Evolutionary conservation across 164 flowering plant genomes (phyloP).

Genomic region (Vitis amurensis): DNA sequence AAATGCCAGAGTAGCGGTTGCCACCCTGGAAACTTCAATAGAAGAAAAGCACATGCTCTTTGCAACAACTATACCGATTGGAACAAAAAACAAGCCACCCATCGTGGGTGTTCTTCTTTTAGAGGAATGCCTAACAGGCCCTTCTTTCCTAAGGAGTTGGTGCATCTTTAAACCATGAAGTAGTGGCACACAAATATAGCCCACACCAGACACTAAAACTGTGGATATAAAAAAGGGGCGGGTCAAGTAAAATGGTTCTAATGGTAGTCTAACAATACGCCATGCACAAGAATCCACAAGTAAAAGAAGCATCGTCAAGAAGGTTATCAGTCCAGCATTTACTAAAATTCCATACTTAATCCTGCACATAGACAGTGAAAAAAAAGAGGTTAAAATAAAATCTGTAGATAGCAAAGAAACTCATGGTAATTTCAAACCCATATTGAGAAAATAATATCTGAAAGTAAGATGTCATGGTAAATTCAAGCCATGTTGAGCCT

Average conservation of each 20-base stretch:
- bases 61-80: conserved; percentile 75
- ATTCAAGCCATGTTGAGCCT: too few relatives aligned
- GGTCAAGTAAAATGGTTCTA: conserved; percentile 61
- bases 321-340: conserved; percentile 60
- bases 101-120: conserved; percentile 75
- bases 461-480: too few relatives aligned
- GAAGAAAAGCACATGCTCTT: conserved; percentile 61
- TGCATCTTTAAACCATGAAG: conserved; percentile 47
- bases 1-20: conserved; percentile 63
- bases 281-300: conserved; percentile 83
- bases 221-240: conserved; percentile 71
- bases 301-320: conserved; percentile 50
- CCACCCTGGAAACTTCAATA: conserved; percentile 65
- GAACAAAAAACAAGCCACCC: conserved; percentile 89
- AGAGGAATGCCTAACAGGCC: conserved; percentile 40
- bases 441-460: too few relatives aligned
- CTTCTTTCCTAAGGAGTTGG: conserved; percentile 50
- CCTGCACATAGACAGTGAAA: conserved; percentile 46
- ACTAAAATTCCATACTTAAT: conserved; percentile 49
- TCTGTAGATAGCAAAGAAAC: too few relatives aligned
- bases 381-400: conserved; percentile 1
- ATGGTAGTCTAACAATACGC: conserved; percentile 85
- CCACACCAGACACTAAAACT: conserved; percentile 48
- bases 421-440: too few relatives aligned
- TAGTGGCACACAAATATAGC: conserved; percentile 74